phyloP scores from a whole-genome alignment of 2,329 filamentous ascomycete genomes.

The Sporothrix sp. region DNA sequence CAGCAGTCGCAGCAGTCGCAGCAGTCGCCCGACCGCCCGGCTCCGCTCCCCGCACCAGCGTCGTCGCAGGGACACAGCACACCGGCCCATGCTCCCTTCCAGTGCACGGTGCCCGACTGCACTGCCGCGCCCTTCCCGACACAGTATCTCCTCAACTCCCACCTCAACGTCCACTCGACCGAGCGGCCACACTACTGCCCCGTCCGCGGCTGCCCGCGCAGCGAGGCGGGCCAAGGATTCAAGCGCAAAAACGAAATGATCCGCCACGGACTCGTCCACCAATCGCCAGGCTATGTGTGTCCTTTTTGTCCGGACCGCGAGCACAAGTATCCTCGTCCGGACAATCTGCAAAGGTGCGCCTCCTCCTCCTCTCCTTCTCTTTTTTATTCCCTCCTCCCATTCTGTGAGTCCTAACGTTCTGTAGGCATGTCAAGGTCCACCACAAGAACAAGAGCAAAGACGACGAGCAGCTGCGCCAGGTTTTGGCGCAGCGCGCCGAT shows the following conservation, averaged over 20 bases:
- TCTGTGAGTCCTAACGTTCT: not conserved
- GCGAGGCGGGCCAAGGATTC: slow-evolving; percentile 56
- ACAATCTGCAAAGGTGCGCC: slow-evolving; percentile 82
- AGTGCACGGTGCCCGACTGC: slow-evolving; percentile 54
- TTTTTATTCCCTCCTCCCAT: too few relatives aligned
- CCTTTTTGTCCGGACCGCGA: slow-evolving; percentile 91
- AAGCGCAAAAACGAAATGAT: slow-evolving; percentile 69
- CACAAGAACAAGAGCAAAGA: slow-evolving; percentile 86
- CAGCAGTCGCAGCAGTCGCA: too few relatives aligned
- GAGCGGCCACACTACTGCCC: slow-evolving; percentile 57
- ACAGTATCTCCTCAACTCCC: slow-evolving; percentile 67
- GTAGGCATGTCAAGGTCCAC: slow-evolving; percentile 83
- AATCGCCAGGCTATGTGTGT: slow-evolving; percentile 89
- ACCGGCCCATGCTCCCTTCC: slow-evolving; percentile 36
- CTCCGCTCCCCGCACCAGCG: too few relatives aligned
- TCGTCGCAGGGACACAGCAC: too few relatives aligned
- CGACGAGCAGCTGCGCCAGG: slow-evolving; percentile 68
- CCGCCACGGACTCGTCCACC: slow-evolving; percentile 75
- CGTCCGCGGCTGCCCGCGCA: slow-evolving; percentile 51
- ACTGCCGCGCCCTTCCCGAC: slow-evolving; percentile 67
- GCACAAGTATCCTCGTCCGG: slow-evolving; percentile 87
- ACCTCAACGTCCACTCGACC: slow-evolving; percentile 62
- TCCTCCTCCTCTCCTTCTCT: slow-evolving; percentile 11
- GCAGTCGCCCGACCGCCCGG: too few relatives aligned
- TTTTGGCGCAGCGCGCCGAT: slow-evolving; percentile 76